phyloP scores from a whole-genome alignment of 1,284 basidiomycete genomes.

The Cryptococcus sp. region DNA sequence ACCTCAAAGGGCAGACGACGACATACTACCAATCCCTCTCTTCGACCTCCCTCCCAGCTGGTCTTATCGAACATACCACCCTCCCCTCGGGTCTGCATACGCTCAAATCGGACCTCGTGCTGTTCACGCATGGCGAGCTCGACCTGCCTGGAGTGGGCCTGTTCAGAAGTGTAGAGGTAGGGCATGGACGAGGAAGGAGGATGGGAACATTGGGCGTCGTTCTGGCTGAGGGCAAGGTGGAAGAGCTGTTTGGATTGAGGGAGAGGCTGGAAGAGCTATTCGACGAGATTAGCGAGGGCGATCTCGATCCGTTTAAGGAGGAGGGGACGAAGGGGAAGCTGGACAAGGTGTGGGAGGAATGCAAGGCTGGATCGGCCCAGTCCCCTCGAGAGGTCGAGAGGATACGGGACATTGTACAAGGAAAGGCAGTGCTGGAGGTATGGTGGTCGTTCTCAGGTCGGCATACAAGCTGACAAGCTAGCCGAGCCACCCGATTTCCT shows the following conservation, averaged over 20 bases:
- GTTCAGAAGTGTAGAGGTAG: slow-evolving; percentile 26
- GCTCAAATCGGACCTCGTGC: slow-evolving; percentile 27
- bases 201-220: slow-evolving; percentile 42
- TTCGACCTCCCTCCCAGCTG: slow-evolving; percentile 15
- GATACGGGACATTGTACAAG: slow-evolving; percentile 1
- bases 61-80: slow-evolving; percentile 32
- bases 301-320: slow-evolving; percentile 8
- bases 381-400: background rate
- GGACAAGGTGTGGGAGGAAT: slow-evolving; percentile 14
- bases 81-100: slow-evolving; percentile 39
- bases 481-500: slow-evolving; percentile 30
- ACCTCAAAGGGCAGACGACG: slow-evolving; percentile 39
- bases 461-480: slow-evolving; percentile 3
- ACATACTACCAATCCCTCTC: slow-evolving; percentile 23
- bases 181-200: slow-evolving; percentile 26
- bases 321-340: slow-evolving; percentile 5
- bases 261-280: slow-evolving; percentile 22
- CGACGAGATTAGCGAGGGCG: slow-evolving; percentile 25
- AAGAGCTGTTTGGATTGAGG: slow-evolving; percentile 21
- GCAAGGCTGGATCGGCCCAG: background rate
- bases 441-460: background rate
- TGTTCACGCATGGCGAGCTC: slow-evolving; percentile 23
- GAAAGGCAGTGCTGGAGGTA: slow-evolving; percentile 1
- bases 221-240: slow-evolving; percentile 20
- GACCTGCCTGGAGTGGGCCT: slow-evolving; percentile 25